phyloP scores from a whole-genome alignment of 805 yeast genomes.

The Saturnispora saitoi region DNA sequence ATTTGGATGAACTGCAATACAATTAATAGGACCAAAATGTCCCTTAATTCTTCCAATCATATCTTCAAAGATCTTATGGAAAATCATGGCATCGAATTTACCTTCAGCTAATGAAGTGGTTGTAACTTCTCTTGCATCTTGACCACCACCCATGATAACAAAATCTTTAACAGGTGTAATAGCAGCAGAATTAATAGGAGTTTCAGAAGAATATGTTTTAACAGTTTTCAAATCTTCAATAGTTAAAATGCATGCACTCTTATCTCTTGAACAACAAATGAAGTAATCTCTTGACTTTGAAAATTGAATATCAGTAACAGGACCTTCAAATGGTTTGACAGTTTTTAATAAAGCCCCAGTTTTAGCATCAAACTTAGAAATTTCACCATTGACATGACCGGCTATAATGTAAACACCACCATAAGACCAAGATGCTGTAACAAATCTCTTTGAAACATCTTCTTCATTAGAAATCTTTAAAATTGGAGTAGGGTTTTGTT shows the following conservation, averaged over 20 bases:
- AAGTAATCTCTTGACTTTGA: slow-evolving; percentile 82
- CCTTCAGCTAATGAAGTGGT: slow-evolving; percentile 93
- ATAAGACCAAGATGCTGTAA: slow-evolving; percentile 84
- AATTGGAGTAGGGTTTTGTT: slow-evolving; percentile 47
- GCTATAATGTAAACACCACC: slow-evolving; percentile 67
- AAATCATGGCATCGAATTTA: slow-evolving; percentile 92
- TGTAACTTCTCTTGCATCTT: slow-evolving; percentile 96
- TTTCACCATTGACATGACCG: slow-evolving; percentile 81
- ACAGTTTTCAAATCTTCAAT: slow-evolving; percentile 64
- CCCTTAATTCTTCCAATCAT: slow-evolving; percentile 97
- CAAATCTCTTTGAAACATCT: slow-evolving; percentile 43
- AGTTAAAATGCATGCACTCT: slow-evolving; percentile 69
- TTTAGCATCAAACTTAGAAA: slow-evolving; percentile 68
- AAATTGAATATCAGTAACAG: slow-evolving; percentile 84
- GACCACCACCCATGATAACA: slow-evolving; percentile 97
- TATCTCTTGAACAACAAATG: slow-evolving; percentile 88
- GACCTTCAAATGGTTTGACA: slow-evolving; percentile 62
- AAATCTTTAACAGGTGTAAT: slow-evolving; percentile 90
- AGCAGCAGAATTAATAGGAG: slow-evolving; percentile 92
- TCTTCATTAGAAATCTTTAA: slow-evolving; percentile 47
- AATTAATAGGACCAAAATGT: slow-evolving; percentile 97
- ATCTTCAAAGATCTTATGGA: slow-evolving; percentile 89
- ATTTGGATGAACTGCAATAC: slow-evolving; percentile 87
- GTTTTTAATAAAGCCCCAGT: slow-evolving; percentile 63
- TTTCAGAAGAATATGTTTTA: slow-evolving; percentile 77